Percentiles rank a stretch among this genome's conserved stretches.
Conservation (phyloP, 2,329 filamentous ascomycete species). For the Arachnopeziza araneosa region DNA sequence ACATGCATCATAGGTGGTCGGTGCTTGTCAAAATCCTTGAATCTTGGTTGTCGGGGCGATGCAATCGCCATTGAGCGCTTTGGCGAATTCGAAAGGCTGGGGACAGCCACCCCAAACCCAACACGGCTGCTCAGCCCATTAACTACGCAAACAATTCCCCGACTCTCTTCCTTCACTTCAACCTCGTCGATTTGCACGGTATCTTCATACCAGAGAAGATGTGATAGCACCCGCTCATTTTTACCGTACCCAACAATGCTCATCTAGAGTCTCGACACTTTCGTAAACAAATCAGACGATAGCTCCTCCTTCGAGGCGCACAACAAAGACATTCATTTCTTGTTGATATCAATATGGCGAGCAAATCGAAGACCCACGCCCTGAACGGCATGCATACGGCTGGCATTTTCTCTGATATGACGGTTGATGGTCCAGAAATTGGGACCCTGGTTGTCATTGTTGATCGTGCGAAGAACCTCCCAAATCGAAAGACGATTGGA, state of each 20-base stretch:
- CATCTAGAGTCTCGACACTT: conserved; percentile 15
- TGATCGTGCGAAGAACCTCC: conserved; percentile 93
- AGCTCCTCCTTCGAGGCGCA: conserved; percentile 6
- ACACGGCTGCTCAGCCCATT: not conserved
- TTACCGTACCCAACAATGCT: conserved; percentile 12
- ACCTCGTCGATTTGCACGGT: not conserved
- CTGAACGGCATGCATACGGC: conserved; percentile 71
- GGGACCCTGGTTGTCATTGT: conserved; percentile 89
- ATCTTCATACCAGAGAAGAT: not conserved
- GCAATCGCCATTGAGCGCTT: not conserved
- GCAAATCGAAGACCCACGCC: conserved; percentile 48
- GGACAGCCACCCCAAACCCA: not conserved
- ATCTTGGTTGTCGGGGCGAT: not conserved
- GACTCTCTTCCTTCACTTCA: not conserved
- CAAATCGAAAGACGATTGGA: conserved; percentile 93
- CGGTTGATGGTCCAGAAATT: conserved; percentile 85
- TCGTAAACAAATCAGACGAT: conserved; percentile 4
- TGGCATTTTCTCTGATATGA: conserved; percentile 92
- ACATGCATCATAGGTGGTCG: too few relatives aligned
- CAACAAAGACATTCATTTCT: conserved; percentile 10
- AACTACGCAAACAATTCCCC: not conserved
- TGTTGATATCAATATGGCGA: conserved; percentile 37
- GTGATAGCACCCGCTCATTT: not conserved
- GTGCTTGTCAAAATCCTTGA: not conserved
- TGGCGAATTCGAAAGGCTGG: not conserved